Conservation (phyloP, 805 yeast genomes). For the Grigorovia yakushimaensis region DNA sequence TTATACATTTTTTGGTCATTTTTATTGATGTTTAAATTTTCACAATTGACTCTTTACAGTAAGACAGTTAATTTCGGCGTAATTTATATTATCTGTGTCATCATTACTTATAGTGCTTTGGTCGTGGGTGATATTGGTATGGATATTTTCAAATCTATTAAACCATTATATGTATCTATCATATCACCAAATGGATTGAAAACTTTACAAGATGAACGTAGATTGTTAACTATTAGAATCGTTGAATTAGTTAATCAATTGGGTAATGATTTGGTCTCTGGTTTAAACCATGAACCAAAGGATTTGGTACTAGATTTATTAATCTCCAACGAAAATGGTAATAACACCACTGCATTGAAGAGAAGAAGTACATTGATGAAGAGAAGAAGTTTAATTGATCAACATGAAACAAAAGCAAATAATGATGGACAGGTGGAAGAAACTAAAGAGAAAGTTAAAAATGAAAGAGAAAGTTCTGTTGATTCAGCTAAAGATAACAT, state of each 20-base stretch:
- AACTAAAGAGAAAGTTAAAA: too few relatives aligned
- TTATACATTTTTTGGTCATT: constrained; percentile 73
- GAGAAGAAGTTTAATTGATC: constrained; percentile 8
- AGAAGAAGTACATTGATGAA: constrained; percentile 29
- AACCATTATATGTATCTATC: constrained; percentile 66
- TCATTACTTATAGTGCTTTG: constrained; percentile 82
- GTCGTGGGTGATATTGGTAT: constrained; percentile 88
- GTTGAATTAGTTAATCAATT: constrained; percentile 69
- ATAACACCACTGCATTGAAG: constrained; percentile 30
- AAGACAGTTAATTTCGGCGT: constrained; percentile 36
- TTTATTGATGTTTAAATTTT: constrained; percentile 35
- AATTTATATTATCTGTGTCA: constrained; percentile 55
- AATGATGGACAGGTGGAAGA: constrained; percentile 9
- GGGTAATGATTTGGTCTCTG: constrained; percentile 83
- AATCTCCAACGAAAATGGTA: constrained; percentile 27
- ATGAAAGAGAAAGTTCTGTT: too few relatives aligned
- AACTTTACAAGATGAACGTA: constrained; percentile 53
- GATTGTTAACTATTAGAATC: constrained; percentile 56
- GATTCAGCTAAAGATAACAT: too few relatives aligned
- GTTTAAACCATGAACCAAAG: constrained; percentile 44
- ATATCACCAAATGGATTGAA: constrained; percentile 46
- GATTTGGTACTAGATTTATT: constrained; percentile 6
- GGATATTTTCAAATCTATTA: constrained; percentile 73
- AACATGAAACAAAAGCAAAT: constrained; percentile 3
- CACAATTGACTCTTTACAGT: constrained; percentile 10